Conservation (phyloP, 179 eudicot species). For the Vitellaria paradoxa region DNA sequence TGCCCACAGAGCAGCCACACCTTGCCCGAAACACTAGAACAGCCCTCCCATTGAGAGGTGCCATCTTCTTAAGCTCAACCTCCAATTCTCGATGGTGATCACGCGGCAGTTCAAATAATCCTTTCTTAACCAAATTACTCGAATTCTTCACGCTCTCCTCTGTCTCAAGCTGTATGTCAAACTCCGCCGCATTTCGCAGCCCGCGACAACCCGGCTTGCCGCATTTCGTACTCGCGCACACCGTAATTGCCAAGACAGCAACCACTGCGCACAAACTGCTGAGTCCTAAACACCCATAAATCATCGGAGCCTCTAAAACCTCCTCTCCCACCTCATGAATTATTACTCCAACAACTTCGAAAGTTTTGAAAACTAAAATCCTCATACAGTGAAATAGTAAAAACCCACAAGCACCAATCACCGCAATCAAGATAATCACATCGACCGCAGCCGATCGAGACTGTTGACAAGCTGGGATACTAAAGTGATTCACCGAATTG, state of each 20-base stretch:
- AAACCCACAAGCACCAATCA: slow-evolving; percentile 65
- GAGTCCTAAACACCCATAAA: slow-evolving; percentile 66
- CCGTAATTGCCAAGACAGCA: slow-evolving; percentile 57
- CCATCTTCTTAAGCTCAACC: slow-evolving; percentile 81
- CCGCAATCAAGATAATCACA: slow-evolving; percentile 65
- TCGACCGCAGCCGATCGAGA: slow-evolving; percentile 66
- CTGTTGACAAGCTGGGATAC: slow-evolving; percentile 44
- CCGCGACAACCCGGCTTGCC: slow-evolving; percentile 71
- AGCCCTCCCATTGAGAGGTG: slow-evolving; percentile 83
- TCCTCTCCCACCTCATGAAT: slow-evolving; percentile 53
- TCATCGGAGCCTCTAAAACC: slow-evolving; percentile 51
- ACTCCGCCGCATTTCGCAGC: slow-evolving; percentile 64
- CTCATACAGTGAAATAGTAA: slow-evolving; percentile 58
- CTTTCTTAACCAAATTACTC: slow-evolving; percentile 32
- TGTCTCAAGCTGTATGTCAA: slow-evolving; percentile 81
- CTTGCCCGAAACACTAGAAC: slow-evolving; percentile 73
- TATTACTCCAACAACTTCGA: slow-evolving; percentile 33
- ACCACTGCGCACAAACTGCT: slow-evolving; percentile 50
- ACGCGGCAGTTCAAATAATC: slow-evolving; percentile 59
- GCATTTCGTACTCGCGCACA: slow-evolving; percentile 53
- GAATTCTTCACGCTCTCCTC: slow-evolving; percentile 64
- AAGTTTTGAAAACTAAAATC: slow-evolving; percentile 20
- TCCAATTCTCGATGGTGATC: slow-evolving; percentile 77
- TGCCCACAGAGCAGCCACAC: slow-evolving; percentile 88
- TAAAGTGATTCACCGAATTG: slow-evolving; percentile 36